Percentiles rank a stretch among this genome's conserved stretches.
Evolutionary conservation across 768 basidiomycete species (phyloP).

Genomic region (Tephrocybe sp.): DNA sequence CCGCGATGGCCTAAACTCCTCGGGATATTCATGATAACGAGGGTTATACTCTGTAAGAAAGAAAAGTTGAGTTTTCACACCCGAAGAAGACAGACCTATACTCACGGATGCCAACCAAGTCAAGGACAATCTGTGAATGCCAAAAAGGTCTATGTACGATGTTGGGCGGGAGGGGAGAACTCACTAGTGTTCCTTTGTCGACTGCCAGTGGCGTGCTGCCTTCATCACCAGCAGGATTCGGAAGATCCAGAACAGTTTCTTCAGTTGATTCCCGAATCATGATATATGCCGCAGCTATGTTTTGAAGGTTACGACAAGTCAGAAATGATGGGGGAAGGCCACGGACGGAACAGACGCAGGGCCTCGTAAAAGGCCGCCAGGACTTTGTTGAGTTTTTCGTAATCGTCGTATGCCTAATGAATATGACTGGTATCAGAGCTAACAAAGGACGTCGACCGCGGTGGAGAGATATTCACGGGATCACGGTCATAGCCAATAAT

Average conservation of each 20-base stretch:
- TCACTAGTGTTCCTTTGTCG: neutral
- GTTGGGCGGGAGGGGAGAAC: neutral
- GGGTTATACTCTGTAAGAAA: constrained; percentile 46
- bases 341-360: constrained; percentile 44
- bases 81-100: neutral
- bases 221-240: constrained; percentile 36
- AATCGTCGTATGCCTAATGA: constrained; percentile 40
- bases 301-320: neutral
- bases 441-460: neutral
- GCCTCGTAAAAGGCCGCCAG: constrained; percentile 40
- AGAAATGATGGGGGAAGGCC: neutral
- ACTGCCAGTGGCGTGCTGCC: constrained; percentile 22
- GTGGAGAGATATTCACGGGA: constrained; percentile 24
- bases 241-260: constrained; percentile 38
- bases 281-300: constrained; percentile 35
- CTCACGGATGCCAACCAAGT: neutral
- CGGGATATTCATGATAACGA: constrained; percentile 45
- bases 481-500: constrained; percentile 32
- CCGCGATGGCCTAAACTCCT: constrained; percentile 47
- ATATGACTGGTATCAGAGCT: constrained; percentile 28
- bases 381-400: constrained; percentile 39
- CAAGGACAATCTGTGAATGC: neutral
- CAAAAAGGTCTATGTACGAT: neutral
- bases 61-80: neutral
- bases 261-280: constrained; percentile 39